Base-by-base conservation (phyloP, 805 yeast genomes). In the Yamadazyma kitorensis region DNA sequence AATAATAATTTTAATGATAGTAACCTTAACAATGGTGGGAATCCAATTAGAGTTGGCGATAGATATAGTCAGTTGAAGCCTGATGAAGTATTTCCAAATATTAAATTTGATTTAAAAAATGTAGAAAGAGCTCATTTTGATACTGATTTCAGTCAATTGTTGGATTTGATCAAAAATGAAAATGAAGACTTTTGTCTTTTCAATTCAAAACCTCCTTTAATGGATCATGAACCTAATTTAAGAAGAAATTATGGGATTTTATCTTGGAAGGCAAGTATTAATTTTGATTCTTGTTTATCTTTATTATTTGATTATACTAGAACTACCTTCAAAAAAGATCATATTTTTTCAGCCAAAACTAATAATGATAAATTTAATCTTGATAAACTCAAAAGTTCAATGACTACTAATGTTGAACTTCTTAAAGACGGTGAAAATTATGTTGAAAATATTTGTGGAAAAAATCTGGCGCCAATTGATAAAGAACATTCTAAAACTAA, bases 371-470 rank as follows among this genome's bases (percentile, higher is more conserved):
- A 16, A 17, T 24, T 21, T 18, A 22, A 41, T 27, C 22, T 32
- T 5, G 20, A 32, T n/a, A 27, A 33, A 11, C 26, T 41, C 8
- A 32, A 29, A 25, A 16, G 24, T 14, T 17, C 19, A 14, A 18
- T 34, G 22, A 14, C n/a, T 17, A 17, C 32, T 17, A 41, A 41
- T 20, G 28, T 32, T 8, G 41, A 34, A 16, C 45, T 40, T 12
- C 30, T 34, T 6, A 25, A 18, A 14, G 29, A 24, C 18, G 26
- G 22, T 20, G 41, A 20, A 17, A 27, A 14, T 15, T 6, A 7
- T 7, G 5, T 15, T 11, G 31, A 12, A 17, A 14, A 18, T 17
- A 17, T 9, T 7, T 6, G 11, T 16, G 21, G 21, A 6, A 19
- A 5, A 5, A 17, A 17, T 27, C 17, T 22, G 6, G 7, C 11